phyloP scores from a whole-genome alignment of 2,329 filamentous ascomycete genomes.

The Alternaria arborescens region DNA sequence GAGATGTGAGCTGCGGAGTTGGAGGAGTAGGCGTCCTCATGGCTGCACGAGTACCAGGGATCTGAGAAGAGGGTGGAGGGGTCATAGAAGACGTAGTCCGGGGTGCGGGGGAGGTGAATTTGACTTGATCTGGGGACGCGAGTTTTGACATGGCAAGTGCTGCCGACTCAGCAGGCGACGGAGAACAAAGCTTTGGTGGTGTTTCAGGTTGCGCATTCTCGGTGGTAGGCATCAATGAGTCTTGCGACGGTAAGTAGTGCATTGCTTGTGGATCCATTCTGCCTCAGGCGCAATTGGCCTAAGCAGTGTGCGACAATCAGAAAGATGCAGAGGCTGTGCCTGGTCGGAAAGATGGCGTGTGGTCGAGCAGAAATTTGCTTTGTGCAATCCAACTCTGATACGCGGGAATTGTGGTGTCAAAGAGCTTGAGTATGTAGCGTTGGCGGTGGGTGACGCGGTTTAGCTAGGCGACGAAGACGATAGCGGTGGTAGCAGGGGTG shows the following conservation, averaged over 20 bases:
- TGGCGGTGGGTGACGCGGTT: constrained; percentile 15
- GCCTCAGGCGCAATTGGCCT: constrained; percentile 32
- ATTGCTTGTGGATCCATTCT: constrained; percentile 42
- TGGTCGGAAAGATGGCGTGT: constrained; percentile 1
- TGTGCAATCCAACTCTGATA: constrained; percentile 18
- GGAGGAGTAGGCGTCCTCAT: constrained; percentile 62
- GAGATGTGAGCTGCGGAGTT: constrained; percentile 58
- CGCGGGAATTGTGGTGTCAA: constrained; percentile 1
- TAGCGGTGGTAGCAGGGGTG: constrained; percentile 25
- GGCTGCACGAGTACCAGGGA: constrained; percentile 53
- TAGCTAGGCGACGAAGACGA: constrained; percentile 16
- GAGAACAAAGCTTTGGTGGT: constrained; percentile 33
- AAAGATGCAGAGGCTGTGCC: constrained; percentile 17
- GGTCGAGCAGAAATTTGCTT: constrained; percentile 12
- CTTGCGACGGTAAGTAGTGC: constrained; percentile 37
- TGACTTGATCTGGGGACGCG: constrained; percentile 38
- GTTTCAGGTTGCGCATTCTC: constrained; percentile 41
- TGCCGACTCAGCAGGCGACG: constrained; percentile 32
- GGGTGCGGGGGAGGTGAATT: constrained; percentile 52
- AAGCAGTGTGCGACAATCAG: constrained; percentile 39
- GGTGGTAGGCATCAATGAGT: constrained; percentile 44
- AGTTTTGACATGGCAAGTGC: constrained; percentile 29
- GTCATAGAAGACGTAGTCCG: constrained; percentile 65
- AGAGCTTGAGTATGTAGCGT: constrained; percentile 2
- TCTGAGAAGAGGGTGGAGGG: constrained; percentile 69